A percentile compares a stretch with the other conserved stretches of the same genome.
phyloP scores from a whole-genome alignment of 2,329 filamentous ascomycete genomes.

The Kalaharituber pfeilii region DNA sequence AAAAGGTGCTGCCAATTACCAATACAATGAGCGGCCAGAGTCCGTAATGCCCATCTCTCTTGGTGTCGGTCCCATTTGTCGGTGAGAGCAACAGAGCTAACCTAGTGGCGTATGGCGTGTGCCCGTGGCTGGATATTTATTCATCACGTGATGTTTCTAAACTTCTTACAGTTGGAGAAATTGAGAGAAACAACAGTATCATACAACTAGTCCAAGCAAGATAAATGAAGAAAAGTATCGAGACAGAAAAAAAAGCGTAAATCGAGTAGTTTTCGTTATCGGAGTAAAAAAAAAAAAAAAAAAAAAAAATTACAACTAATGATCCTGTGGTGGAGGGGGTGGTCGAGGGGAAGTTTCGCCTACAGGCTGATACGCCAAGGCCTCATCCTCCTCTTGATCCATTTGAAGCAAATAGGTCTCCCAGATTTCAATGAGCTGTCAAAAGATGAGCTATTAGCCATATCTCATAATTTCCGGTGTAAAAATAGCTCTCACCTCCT shows the following conservation, averaged over 20 bases:
- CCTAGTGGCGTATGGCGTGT: no score
- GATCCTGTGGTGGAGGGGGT: not conserved
- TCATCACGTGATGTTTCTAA: no score
- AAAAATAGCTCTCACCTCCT: conserved; percentile 48
- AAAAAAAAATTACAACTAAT: not conserved
- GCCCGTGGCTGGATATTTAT: no score
- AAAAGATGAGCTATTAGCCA: conserved; percentile 2
- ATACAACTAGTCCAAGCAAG: not conserved
- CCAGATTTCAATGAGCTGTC: conserved; percentile 66
- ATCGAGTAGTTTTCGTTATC: not conserved
- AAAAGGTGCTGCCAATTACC: no score
- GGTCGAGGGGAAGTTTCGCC: conserved; percentile 4
- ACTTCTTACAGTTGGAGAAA: no score
- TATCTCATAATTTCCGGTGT: conserved; percentile 4
- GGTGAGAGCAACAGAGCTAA: no score
- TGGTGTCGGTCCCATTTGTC: no score
- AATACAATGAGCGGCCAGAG: no score
- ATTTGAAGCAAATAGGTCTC: conserved; percentile 95
- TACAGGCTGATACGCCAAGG: conserved; percentile 24
- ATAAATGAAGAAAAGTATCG: not conserved
- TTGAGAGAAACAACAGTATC: no score
- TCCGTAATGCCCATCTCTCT: no score
- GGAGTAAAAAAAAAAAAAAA: not conserved
- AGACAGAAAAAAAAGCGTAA: not conserved
- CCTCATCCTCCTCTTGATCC: conserved; percentile 77